Evolutionary conservation across 495 filamentous ascomycete species (phyloP), one percentile per base, ranked within the genome.

Genomic region (Chaetomium tenue): DNA sequence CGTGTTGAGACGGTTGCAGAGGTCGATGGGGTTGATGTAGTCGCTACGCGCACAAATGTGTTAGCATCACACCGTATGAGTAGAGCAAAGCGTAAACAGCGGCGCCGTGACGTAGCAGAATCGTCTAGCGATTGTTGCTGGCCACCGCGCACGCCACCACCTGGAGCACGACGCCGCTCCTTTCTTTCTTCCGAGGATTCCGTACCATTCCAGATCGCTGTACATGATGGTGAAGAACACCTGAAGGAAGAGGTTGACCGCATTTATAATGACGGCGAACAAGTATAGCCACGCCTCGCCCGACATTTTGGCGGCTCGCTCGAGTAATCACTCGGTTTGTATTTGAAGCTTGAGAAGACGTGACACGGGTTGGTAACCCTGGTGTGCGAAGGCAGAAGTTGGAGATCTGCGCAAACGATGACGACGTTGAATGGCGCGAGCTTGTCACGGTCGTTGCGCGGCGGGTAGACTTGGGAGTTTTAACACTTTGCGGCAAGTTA

Each of bases 201-300:
- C 90, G 69, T 82, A 96, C 92, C 93, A 97, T 87, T 97, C 93
- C 66, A 97, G 79, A 85, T 97, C 93, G 78, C 91, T 95, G 80
- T 97, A 99, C 95, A 99, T 99, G 70, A 99, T 99, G 47, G 95
- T 99, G 84, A 99, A 99, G 84, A 99, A 99, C 63, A 99, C 95
- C 80, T 99, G 95, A 57, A 99, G 86, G 79, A 99, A 99, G 69
- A 99, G 86, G 85, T 99, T 99, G 87, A 98, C 94, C 81, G 95
- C 95, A 84, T 99, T 99, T 82, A 99, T 94, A 75, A 99, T 86
- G 78, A 99, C 95, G 79, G 94, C 89, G 78, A 99, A 84, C 70
- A 99, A 89, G 83, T 96, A 99, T 76, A 99, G 85, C 95, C 93
- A 98, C 80, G 93, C 94, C 87, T 98, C 93, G 74, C 93, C 93